Percentiles rank a stretch among this genome's conserved stretches.
phyloP scores from a whole-genome alignment of 2,329 filamentous ascomycete species.

The Dactylellina drechsleri region DNA sequence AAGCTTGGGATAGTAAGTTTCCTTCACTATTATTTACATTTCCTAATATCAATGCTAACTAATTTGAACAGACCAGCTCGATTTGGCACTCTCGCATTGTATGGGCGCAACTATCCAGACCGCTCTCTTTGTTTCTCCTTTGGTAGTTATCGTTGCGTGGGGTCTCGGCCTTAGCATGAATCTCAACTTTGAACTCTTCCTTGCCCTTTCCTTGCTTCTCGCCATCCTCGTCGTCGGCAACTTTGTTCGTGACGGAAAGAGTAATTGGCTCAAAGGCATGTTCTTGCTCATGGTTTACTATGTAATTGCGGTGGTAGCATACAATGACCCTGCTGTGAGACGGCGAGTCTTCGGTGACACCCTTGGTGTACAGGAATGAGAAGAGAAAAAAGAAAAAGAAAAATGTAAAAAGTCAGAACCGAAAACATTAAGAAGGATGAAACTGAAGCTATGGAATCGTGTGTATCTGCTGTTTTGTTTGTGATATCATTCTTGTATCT shows the following conservation, averaged over 20 bases:
- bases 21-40: neutral
- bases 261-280: constrained; percentile 87
- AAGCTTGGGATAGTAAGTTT: constrained; percentile 78
- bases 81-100: constrained; percentile 84
- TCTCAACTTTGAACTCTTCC: constrained; percentile 86
- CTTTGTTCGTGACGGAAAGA: constrained; percentile 86
- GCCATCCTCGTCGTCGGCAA: constrained; percentile 87
- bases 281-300: constrained; percentile 72
- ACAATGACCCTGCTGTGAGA: constrained; percentile 21
- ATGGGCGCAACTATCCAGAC: constrained; percentile 89
- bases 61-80: constrained; percentile 66
- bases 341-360: neutral
- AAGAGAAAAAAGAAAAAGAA: neutral
- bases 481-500: constrained; percentile 1
- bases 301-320: constrained; percentile 24
- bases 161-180: constrained; percentile 76
- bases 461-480: neutral
- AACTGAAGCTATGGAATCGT: neutral
- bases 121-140: constrained; percentile 83
- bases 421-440: neutral
- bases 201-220: constrained; percentile 81
- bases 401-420: neutral
- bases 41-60: neutral
- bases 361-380: neutral
- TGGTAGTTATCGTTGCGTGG: constrained; percentile 86